Base-by-base conservation (phyloP, 163 green algal genomes). In the Volvox carteri region DNA sequence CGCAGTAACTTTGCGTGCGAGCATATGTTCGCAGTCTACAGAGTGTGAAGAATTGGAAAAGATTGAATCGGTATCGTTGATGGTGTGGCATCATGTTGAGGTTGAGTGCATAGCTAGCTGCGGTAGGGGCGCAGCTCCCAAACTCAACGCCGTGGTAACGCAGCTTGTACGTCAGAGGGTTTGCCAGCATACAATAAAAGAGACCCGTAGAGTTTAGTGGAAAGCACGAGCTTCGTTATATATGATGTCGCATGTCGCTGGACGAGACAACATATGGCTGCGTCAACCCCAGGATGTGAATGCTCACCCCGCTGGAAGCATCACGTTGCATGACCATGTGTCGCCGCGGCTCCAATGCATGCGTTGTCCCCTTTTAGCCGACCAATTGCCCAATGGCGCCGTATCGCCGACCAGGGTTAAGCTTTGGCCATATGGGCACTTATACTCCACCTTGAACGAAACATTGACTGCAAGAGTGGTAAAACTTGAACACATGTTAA, bases 381-480 rank as follows among this genome's bases (percentile, higher is more conserved):
- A n/a, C 84, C 84, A 89, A 14, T 39, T 41, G 52, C 84, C 84
- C 39, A 89, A 30, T 6, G 19, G 12, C 1, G 19, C 6, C 0
- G 35, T 6, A 41, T 56, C 28, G 41, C 84, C 84, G 5, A 84
- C 72, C 1, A 89, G 72, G 5, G 30, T 30, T 2, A 89, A 0
- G 2, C n/a, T 39, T 18, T 84, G 54, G 6, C 72, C 54, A 25
- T 62, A 84, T 7, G 50, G 5, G 30, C 33, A 50, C 54, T 67
- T 76, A 52, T 89, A 89, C 12, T 89, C 68, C 0, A 77, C 46
- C 41, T 84, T 84, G 41, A 89, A 89, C 1, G 39, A 76, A 9
- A 84, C 54, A 19, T 52, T 84, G 0, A 88, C 84, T 83, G 68
- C 52, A 56, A 28, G 37, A 2, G 11, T 4, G 70, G 39, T 35